A percentile compares a stretch with the other conserved stretches of the same genome.
phyloP scores from a whole-genome alignment of 768 basidiomycete genomes.

The Kwoniella sp. region DNA sequence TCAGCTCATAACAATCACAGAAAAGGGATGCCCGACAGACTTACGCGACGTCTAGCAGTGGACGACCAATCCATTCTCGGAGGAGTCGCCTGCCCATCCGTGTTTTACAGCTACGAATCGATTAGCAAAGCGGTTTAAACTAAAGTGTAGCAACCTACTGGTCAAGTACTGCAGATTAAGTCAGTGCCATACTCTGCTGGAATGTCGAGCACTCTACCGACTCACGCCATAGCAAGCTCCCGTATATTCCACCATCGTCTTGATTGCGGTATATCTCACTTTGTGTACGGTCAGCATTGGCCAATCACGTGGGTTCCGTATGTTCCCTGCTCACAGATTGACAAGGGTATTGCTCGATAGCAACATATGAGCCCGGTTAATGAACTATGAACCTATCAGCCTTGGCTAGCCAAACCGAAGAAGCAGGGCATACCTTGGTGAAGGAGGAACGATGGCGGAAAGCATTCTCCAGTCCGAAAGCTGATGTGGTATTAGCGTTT shows the following conservation, averaged over 20 bases:
- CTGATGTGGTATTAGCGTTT: slow-evolving; percentile 20
- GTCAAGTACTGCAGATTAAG: slow-evolving; percentile 64
- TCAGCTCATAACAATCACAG: slow-evolving; percentile 3
- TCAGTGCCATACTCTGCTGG: neutral
- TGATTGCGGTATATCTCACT: slow-evolving; percentile 91
- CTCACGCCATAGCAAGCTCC: slow-evolving; percentile 71
- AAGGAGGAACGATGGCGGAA: slow-evolving; percentile 79
- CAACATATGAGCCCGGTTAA: slow-evolving; percentile 78
- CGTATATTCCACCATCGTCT: slow-evolving; percentile 71
- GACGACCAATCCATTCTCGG: slow-evolving; percentile 81
- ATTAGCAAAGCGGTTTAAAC: no score
- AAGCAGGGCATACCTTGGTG: slow-evolving; percentile 48
- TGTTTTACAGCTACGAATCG: slow-evolving; percentile 64
- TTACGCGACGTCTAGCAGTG: slow-evolving; percentile 72
- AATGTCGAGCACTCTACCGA: neutral
- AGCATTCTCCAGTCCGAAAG: slow-evolving; percentile 76
- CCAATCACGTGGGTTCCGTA: neutral
- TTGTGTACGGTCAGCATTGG: neutral
- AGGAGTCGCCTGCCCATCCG: slow-evolving; percentile 83
- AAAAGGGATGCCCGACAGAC: slow-evolving; percentile 27
- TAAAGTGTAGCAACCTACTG: slow-evolving; percentile 57
- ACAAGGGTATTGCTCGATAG: slow-evolving; percentile 82
- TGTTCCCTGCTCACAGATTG: slow-evolving; percentile 64
- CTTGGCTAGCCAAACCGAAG: slow-evolving; percentile 41
- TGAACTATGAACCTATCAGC: slow-evolving; percentile 59